A percentile compares a stretch with the other conserved stretches of the same genome.
These are phyloP conservation scores for Suhomyces chickasaworum DNA, from an alignment of 1,139 yeast genomes.

Conservation along the genomic window DNA sequence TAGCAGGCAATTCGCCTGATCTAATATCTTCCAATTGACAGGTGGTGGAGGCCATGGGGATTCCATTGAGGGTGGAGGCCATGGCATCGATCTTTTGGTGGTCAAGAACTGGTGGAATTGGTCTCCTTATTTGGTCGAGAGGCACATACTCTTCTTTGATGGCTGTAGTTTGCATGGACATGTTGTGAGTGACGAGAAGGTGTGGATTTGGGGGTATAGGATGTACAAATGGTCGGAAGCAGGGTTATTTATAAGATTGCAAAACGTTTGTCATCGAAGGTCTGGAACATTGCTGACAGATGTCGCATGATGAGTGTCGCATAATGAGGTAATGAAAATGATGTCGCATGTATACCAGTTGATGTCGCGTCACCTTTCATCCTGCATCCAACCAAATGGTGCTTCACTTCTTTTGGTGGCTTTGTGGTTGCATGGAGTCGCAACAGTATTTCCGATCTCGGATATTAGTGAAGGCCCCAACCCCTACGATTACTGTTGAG, in stretches of 20 bases:
- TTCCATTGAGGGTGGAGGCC: slow-evolving; percentile 71
- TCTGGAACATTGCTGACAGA: slow-evolving; percentile 8
- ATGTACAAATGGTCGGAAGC: neutral
- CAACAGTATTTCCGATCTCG: neutral
- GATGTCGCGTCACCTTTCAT: no score
- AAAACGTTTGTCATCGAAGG: slow-evolving; percentile 10
- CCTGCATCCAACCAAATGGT: no score
- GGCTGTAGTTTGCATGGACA: slow-evolving; percentile 43
- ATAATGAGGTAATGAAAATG: no score
- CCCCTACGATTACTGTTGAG: no score
- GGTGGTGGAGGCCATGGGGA: slow-evolving; percentile 64
- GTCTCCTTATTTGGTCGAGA: slow-evolving; percentile 65
- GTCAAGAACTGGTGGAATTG: slow-evolving; percentile 83
- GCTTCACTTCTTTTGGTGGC: no score
- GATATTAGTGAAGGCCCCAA: neutral
- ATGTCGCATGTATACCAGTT: no score
- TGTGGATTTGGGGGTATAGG: neutral
- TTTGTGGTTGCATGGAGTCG: neutral
- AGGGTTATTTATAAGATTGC: slow-evolving; percentile 5
- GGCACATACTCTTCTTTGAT: slow-evolving; percentile 60
- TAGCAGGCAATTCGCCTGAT: slow-evolving; percentile 72
- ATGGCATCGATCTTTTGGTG: slow-evolving; percentile 70
- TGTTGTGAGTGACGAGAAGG: slow-evolving; percentile 11
- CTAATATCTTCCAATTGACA: slow-evolving; percentile 56
- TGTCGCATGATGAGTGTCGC: no score